Percentiles rank a stretch among this genome's conserved stretches.
Evolutionary conservation across 108 stramenopile genomes (phyloP).

Genomic region (Skeletonema menzelii): DNA sequence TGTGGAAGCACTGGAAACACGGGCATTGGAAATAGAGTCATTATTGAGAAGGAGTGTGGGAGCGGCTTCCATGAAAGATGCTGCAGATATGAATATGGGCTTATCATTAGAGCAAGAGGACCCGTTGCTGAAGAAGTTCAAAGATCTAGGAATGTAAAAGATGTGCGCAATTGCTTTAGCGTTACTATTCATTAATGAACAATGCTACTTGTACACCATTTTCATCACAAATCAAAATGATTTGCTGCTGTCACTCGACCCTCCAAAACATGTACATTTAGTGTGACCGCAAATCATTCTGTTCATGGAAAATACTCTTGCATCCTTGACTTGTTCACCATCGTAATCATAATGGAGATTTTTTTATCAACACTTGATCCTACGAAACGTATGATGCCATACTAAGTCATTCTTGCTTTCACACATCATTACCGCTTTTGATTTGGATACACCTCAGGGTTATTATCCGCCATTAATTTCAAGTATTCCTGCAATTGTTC

Average conservation of each 20-base stretch:
- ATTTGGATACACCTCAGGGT: slow-evolving; percentile 44
- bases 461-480: slow-evolving; percentile 55
- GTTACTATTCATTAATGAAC: not conserved
- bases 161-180: too few relatives aligned
- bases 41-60: slow-evolving; percentile 68
- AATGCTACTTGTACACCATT: not conserved
- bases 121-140: slow-evolving; percentile 77
- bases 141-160: slow-evolving; percentile 71
- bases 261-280: too few relatives aligned
- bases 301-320: too few relatives aligned
- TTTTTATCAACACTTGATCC: too few relatives aligned
- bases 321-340: not conserved
- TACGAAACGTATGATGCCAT: too few relatives aligned
- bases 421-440: not conserved
- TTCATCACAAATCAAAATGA: not conserved
- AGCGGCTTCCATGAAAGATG: slow-evolving; percentile 55
- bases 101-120: slow-evolving; percentile 66
- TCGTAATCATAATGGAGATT: not conserved
- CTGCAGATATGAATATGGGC: slow-evolving; percentile 14
- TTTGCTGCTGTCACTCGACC: too few relatives aligned
- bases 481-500: slow-evolving; percentile 67
- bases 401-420: not conserved
- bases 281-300: too few relatives aligned
- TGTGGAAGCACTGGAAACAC: slow-evolving; percentile 62
- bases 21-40: slow-evolving; percentile 73